Evolutionary conservation across 2,329 filamentous ascomycete species (phyloP).

Genomic region (Aspergillus udagawae): DNA sequence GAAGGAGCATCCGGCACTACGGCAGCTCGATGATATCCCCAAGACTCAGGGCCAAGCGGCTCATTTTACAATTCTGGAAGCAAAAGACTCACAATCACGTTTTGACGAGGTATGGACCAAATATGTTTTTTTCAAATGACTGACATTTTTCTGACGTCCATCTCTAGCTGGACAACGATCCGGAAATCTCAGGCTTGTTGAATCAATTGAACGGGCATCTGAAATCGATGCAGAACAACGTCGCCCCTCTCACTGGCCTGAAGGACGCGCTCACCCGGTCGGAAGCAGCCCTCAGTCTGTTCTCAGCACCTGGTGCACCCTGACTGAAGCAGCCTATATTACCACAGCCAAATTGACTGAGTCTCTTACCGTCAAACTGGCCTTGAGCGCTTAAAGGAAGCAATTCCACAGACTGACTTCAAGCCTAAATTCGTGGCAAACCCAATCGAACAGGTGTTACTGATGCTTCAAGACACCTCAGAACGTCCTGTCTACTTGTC

Average conservation of each 20-base stretch:
- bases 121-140: not conserved
- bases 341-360: constrained; percentile 1
- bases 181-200: constrained; percentile 33
- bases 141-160: constrained; percentile 9
- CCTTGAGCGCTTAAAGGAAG: not conserved
- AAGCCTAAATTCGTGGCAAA: not conserved
- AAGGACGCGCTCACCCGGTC: constrained; percentile 36
- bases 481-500: not conserved
- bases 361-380: not conserved
- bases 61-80: constrained; percentile 26
- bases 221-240: constrained; percentile 42
- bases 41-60: constrained; percentile 12
- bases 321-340: constrained; percentile 24
- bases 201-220: constrained; percentile 42
- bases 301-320: constrained; percentile 19
- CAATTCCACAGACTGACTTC: not conserved
- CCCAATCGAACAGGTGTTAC: not conserved
- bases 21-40: constrained; percentile 27
- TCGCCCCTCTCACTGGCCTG: constrained; percentile 33
- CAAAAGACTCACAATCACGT: constrained; percentile 20
- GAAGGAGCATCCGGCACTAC: constrained; percentile 40
- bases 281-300: constrained; percentile 32
- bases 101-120: constrained; percentile 31
- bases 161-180: constrained; percentile 34
- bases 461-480: not conserved